Base-by-base conservation (phyloP, 495 filamentous ascomycete species). In the Penicillium macrosclerotiorum region DNA sequence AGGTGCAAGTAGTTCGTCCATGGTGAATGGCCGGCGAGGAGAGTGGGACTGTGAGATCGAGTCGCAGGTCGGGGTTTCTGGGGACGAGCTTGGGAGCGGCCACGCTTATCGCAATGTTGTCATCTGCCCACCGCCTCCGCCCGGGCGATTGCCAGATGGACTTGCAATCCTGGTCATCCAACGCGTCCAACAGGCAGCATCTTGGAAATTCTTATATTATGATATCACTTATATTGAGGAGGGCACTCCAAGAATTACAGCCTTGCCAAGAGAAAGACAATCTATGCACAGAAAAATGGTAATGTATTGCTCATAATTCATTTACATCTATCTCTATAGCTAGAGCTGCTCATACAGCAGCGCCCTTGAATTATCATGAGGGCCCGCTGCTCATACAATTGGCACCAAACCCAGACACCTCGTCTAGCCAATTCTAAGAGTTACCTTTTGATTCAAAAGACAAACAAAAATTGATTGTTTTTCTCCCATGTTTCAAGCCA, bases 1-100 rank as follows among this genome's bases (percentile, higher is more conserved):
- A 59, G 88, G 79, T 19, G 89, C 85, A 11, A 95, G 69, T 5
- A 95, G 43, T 47, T 85, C 76, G 45, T 92, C 87, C 89, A 94
- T 95, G 19, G 32, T 70, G 41, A 30, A 18, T 25, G 20, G 6
- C 17, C 26, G 14, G 8, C 19, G 35, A 17, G 9, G 18, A 36
- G 36, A 5, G 27, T 17, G 24, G 34, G 26, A 42, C 29, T 13
- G 39, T 27, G 26, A 38, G 19, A 30, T 40, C 29, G 37, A 32
- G 32, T 47, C 23, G 41, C 22, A 29, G 27, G 14, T 22, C 4
- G 37, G 14, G 20, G 11, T 14, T 24, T 22, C 23, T 35, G 37
- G 37, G 38, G 17, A n/a, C n/a, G n/a, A n/a, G n/a, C n/a, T n/a
- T n/a, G n/a, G 16, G 34, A 45, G 39, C 37, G 25, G 16, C 24